Evolutionary conservation across 2,329 filamentous ascomycete genomes (phyloP), one percentile per base, ranked within the genome.

Genomic region (Neospermospora avenae): DNA sequence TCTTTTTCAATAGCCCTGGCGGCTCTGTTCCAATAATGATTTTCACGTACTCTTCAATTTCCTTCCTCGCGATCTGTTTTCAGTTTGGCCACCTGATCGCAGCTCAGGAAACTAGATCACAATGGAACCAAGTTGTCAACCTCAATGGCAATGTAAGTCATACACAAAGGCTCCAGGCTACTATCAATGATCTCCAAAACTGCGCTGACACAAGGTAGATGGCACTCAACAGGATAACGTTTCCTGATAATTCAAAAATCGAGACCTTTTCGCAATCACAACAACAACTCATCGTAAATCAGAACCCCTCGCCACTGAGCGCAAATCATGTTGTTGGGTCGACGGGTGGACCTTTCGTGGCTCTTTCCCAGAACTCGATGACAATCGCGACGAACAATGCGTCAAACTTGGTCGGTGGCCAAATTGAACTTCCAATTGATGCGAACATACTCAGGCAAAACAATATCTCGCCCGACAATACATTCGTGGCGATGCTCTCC

Each of bases 101-200:
- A 53, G 62, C 37, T 14, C 62, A 64, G 42, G 55, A 25, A 37
- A 59, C 56, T 54, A 64, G 55, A 53, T 59, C 57, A 48, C 54
- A 60, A 39, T 64, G 54, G 44, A 62, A 62, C 51, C 62, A 64
- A 59, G 62, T 64, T 20, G 46, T 61, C 49, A 64, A 64, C 39
- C 24, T 64, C n/a, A 64, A 64, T 60, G 62, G 62, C 46, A 52
- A 64, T 62, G 62, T 64, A 58, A 53, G 62, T 34, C 3, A 11
- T 28, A 14, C 45, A 25, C 39, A n/a, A n/a, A 42, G 14, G n/a
- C 5, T 18, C 39, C 39, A 22, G 39, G 1, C 16, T 18, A 8
- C 6, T n/a, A 2, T 1, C 5, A 6, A 20, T 1, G 10, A 0
- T 11, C 11, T 39, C 7, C 16, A 1, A 42, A 42, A 18, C 4